Base-by-base conservation (phyloP, 768 basidiomycete genomes). In the Xerocomus potaroensis region DNA sequence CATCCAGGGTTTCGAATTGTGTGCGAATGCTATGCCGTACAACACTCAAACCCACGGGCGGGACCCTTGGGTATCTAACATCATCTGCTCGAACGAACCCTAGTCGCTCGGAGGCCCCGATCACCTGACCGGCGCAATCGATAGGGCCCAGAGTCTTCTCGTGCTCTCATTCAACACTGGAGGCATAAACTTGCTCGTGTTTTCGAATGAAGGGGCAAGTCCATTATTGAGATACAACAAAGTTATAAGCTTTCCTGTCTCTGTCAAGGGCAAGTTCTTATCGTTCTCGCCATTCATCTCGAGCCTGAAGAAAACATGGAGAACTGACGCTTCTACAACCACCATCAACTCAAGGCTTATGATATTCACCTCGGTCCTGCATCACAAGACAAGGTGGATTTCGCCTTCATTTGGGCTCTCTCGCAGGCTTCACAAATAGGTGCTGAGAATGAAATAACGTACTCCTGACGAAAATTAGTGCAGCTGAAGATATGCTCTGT, bases 131-230 rank as follows among this genome's bases (percentile, higher is more conserved):
- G 56, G 53, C 12, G 64, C 61, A 6, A 61, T 70, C 53, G 56
- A 48, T 47, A 60, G 68, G 42, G 65, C 63, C 4, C 65, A 70
- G 35, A 41, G 56, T 38, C 63, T 77, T 11, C 51, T 76, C 39
- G 52, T 53, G 36, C 53, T 30, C 21, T 52, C 74, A 31, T 49
- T 56, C 14, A 51, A 53, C 5, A 55, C 58, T 5, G 67, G 60
- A 6, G 74, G 75, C 8, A 55, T 76, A 26, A 65, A 59, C 56
- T 61, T 76, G 33, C 60, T 76, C 19, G 53, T 75, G 11, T 74
- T 67, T 46, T 66, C 38, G 60, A 73, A 53, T 66, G 64, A 14
- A 65, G 41, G 34, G 61, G 64, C 22, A 58, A 67, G 53, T 60
- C 66, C 47, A 69, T 57, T 8, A 36, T 33, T 7, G 60, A 50